Conservation (phyloP, 2,329 filamentous ascomycete species). For the Fusarium neocosmosporiellum region DNA sequence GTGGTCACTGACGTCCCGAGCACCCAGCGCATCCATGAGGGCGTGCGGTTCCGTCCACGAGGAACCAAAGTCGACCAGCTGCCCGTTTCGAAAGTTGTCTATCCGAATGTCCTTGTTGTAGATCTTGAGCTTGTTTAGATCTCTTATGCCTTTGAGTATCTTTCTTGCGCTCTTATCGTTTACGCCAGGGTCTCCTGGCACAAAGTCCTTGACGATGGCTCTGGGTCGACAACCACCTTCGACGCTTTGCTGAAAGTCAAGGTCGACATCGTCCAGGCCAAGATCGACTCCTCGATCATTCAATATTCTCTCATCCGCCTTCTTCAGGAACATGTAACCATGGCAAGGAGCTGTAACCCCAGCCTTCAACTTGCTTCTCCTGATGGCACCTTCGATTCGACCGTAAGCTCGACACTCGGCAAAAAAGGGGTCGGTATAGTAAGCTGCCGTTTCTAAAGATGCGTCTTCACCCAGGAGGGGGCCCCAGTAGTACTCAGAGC, state of each 20-base stretch:
- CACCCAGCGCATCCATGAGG: constrained; percentile 17
- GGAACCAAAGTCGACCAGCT: constrained; percentile 32
- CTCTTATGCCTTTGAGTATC: constrained; percentile 8
- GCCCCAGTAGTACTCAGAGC: constrained; percentile 30
- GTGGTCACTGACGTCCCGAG: neutral
- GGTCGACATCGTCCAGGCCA: constrained; percentile 14
- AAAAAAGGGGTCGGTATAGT: constrained; percentile 39
- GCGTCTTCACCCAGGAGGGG: constrained; percentile 23
- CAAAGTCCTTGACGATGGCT: constrained; percentile 29
- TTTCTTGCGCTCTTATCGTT: neutral
- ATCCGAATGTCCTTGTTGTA: constrained; percentile 27
- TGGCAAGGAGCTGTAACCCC: constrained; percentile 14
- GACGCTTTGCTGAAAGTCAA: constrained; percentile 11
- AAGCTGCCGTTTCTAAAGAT: constrained; percentile 20
- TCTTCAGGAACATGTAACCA: constrained; percentile 24
- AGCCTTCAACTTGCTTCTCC: neutral
- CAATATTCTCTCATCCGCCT: constrained; percentile 12
- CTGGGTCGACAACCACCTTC: constrained; percentile 14
- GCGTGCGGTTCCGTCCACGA: constrained; percentile 29
- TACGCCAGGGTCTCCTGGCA: constrained; percentile 8
- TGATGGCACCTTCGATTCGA: constrained; percentile 13
- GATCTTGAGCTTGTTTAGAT: constrained; percentile 13
- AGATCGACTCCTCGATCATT: constrained; percentile 10
- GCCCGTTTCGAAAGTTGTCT: constrained; percentile 23
- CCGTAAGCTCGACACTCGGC: constrained; percentile 38